Evolutionary conservation across 805 yeast genomes (phyloP).

Genomic region (Saturnispora gosingensis): DNA sequence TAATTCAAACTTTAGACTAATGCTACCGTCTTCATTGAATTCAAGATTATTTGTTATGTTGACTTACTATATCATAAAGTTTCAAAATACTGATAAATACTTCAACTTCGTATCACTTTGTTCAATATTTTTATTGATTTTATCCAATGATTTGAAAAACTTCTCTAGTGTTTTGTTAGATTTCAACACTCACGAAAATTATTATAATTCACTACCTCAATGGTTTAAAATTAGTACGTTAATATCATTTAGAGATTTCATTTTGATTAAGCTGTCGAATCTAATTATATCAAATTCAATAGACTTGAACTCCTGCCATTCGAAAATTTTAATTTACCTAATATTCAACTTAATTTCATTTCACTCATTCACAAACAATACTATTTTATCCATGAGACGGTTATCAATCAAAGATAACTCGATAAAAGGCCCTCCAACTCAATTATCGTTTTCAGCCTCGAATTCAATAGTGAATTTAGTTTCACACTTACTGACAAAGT

Average conservation of each 20-base stretch:
- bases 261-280: conserved; percentile 43
- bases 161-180: conserved; percentile 30
- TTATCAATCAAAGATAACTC: conserved; percentile 10
- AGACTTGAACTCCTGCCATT: conserved; percentile 24
- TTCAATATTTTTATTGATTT: conserved; percentile 42
- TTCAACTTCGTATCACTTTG: conserved; percentile 40
- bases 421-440: conserved; percentile 11
- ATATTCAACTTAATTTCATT: conserved; percentile 52
- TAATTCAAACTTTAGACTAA: conserved; percentile 45
- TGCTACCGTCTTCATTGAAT: conserved; percentile 35
- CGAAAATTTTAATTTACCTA: conserved; percentile 47
- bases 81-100: conserved; percentile 31
- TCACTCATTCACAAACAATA: conserved; percentile 5
- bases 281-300: conserved; percentile 31
- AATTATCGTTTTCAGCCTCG: conserved; percentile 47
- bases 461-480: conserved; percentile 36
- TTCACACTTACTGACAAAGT: conserved; percentile 28
- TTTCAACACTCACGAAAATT: conserved; percentile 32
- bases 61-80: conserved; percentile 48
- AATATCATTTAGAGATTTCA: conserved; percentile 53
- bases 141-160: conserved; percentile 32
- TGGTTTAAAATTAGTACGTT: conserved; percentile 33
- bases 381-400: conserved; percentile 15
- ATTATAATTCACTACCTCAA: conserved; percentile 40
- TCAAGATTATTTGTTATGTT: conserved; percentile 46